Percentiles rank a stretch among this genome's conserved stretches.
Evolutionary conservation across 2,329 filamentous ascomycete species (phyloP).

Genomic region (Penicillium sp.): DNA sequence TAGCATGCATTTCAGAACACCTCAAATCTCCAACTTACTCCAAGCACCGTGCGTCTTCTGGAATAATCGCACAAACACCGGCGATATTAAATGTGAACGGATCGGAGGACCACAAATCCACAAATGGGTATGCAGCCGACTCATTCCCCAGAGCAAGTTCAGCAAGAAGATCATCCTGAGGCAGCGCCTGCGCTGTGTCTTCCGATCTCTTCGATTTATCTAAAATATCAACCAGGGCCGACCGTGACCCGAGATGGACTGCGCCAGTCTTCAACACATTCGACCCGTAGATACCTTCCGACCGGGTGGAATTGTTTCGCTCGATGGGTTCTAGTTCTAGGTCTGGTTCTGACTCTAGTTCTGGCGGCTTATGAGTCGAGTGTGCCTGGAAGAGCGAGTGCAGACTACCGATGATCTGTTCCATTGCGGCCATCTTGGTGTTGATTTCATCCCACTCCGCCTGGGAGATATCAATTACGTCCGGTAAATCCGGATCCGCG

Average conservation of each 20-base stretch:
- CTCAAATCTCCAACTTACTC: conserved; percentile 20
- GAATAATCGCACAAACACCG: conserved; percentile 56
- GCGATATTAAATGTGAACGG: conserved; percentile 54
- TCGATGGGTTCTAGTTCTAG: conserved; percentile 12
- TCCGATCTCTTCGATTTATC: conserved; percentile 44
- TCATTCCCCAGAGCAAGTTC: conserved; percentile 61
- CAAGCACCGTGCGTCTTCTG: conserved; percentile 53
- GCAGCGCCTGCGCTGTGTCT: conserved; percentile 48
- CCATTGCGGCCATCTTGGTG: conserved; percentile 36
- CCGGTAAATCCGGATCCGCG: conserved; percentile 23
- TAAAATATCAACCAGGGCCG: conserved; percentile 57
- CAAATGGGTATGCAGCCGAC: conserved; percentile 60
- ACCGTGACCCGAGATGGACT: conserved; percentile 57
- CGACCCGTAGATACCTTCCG: conserved; percentile 30
- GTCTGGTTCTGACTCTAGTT: conserved; percentile 14
- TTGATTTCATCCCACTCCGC: conserved; percentile 38
- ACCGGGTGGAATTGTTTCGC: conserved; percentile 20
- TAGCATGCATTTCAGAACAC: conserved; percentile 6
- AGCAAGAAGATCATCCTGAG: conserved; percentile 58
- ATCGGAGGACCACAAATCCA: conserved; percentile 62
- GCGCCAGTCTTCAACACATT: conserved; percentile 48
- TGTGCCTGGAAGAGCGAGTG: conserved; percentile 31
- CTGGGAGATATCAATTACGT: conserved; percentile 33
- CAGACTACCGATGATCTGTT: conserved; percentile 34
- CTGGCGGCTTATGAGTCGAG: conserved; percentile 20